These are phyloP conservation scores for Pleurotus giganteus DNA, from an alignment of 768 basidiomycete genomes.

Conservation along the genomic window DNA sequence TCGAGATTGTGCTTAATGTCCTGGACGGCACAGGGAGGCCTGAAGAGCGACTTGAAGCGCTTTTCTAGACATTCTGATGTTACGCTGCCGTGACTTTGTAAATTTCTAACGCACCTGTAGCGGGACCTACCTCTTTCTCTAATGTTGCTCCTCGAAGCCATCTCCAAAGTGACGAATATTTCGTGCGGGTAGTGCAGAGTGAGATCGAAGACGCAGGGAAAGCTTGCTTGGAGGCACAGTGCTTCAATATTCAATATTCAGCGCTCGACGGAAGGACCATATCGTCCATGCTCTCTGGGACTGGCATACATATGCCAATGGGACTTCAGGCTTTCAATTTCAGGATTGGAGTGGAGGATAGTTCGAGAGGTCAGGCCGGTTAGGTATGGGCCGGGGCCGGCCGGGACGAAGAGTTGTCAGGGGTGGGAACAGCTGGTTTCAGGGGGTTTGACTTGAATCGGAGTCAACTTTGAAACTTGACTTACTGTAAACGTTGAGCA, in stretches of 20 bases:
- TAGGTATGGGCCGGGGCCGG: too few relatives aligned
- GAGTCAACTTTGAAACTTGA: too few relatives aligned
- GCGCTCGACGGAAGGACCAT: too few relatives aligned
- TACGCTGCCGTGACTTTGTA: neutral
- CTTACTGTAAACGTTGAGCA: too few relatives aligned
- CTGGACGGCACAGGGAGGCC: conserved; percentile 89
- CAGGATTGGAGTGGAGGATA: too few relatives aligned
- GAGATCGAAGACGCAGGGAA: conserved; percentile 69
- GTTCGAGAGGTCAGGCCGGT: too few relatives aligned
- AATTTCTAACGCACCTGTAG: conserved; percentile 56
- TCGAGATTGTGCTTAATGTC: conserved; percentile 88
- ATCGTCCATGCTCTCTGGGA: too few relatives aligned
- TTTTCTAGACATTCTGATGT: conserved; percentile 51
- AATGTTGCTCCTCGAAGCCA: conserved; percentile 65
- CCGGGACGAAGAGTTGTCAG: too few relatives aligned
- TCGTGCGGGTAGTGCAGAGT: conserved; percentile 75
- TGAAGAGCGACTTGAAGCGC: conserved; percentile 77
- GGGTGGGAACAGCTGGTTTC: too few relatives aligned
- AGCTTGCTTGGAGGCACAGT: conserved; percentile 89
- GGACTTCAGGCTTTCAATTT: too few relatives aligned
- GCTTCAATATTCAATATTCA: conserved; percentile 92
- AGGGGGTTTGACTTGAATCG: too few relatives aligned
- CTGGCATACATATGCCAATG: too few relatives aligned
- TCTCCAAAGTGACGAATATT: conserved; percentile 71
- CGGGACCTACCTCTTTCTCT: conserved; percentile 61